Base-by-base conservation (phyloP, 768 basidiomycete species). In the Hygrocybe punicea region DNA sequence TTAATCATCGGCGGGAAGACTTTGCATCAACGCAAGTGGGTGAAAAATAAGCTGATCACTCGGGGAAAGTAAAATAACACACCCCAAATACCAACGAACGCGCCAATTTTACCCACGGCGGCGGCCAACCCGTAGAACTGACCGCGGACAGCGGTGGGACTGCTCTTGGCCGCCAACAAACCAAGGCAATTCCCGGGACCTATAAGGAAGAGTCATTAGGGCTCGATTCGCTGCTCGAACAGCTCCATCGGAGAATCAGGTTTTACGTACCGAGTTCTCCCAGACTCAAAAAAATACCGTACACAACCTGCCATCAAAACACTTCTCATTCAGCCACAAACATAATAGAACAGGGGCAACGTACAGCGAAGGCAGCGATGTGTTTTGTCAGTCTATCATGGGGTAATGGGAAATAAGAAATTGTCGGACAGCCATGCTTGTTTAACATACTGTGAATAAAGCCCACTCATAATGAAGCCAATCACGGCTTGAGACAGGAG, bases 381-480 rank as follows among this genome's bases (percentile, higher is more conserved):
- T 90, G 77, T 3, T 74, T 64, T 11, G 80, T 80, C 53, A 93
- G 75, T n/a, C 81, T 84, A 51, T 16, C 21, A 9, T 23, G 17
- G 37, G 11, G 19, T 39, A 59, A 24, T 57, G 40, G 23, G n/a
- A 48, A n/a, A 42, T 6, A 25, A n/a, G 17, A 24, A 8, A 55
- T 45, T 11, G 54, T 19, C 8, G 4, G 1, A 33, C 10, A 45
- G 45, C 34, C 3, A 52, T n/a, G 2, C 9, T 17, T 42, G 21
- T 17, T 16, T 37, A n/a, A 66, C 76, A 34, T 60, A 83, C 71
- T 77, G 73, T 23, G 59, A 64, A 72, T 95, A 97, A 17, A 84
- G 73, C 1, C 91, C 95, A 59, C 89, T 89, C 87, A 98, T 91
- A 69, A 92, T 82, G 73, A 97, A 97, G 6, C 95, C 91, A 48